Percentiles rank a stretch among this genome's conserved stretches.
phyloP scores from a whole-genome alignment of 352 stramenopile genomes.

The Achlya hypogyna region DNA sequence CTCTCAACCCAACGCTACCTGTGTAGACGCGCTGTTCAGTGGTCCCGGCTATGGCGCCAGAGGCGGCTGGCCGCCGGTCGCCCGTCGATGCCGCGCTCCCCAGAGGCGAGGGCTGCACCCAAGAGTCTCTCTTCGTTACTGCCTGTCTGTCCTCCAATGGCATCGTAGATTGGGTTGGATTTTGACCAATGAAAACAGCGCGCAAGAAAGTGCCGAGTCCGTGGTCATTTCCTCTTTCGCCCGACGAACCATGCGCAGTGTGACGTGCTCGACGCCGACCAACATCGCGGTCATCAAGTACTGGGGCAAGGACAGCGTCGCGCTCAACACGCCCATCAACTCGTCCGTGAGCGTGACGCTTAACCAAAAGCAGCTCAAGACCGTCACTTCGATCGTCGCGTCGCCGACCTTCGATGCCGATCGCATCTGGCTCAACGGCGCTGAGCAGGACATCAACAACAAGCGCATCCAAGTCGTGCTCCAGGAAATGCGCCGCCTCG shows the following conservation, averaged over 20 bases:
- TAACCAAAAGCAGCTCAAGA: slow-evolving; percentile 88
- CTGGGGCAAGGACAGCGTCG: slow-evolving; percentile 92
- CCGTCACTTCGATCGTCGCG: slow-evolving; percentile 89
- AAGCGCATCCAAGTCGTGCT: slow-evolving; percentile 78
- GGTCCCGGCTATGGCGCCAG: no score
- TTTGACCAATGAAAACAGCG: background rate
- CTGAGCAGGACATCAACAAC: slow-evolving; percentile 67
- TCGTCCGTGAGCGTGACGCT: slow-evolving; percentile 95
- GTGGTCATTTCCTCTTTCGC: slow-evolving; percentile 10
- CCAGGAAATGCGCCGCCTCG: slow-evolving; percentile 49
- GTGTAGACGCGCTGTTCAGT: no score
- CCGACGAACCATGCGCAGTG: slow-evolving; percentile 19
- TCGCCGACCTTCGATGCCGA: slow-evolving; percentile 69
- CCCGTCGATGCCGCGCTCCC: no score
- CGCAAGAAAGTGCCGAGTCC: background rate
- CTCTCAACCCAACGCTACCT: no score
- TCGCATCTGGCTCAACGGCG: slow-evolving; percentile 95
- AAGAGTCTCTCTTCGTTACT: background rate
- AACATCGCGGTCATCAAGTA: slow-evolving; percentile 99
- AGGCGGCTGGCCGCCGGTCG: no score
- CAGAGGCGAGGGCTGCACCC: background rate
- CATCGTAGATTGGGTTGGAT: background rate
- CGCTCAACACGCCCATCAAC: slow-evolving; percentile 96
- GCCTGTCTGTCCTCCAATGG: background rate
- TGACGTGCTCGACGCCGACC: slow-evolving; percentile 89